phyloP scores from a whole-genome alignment of 2,329 filamentous ascomycete species.

The Xylaria sp. region DNA sequence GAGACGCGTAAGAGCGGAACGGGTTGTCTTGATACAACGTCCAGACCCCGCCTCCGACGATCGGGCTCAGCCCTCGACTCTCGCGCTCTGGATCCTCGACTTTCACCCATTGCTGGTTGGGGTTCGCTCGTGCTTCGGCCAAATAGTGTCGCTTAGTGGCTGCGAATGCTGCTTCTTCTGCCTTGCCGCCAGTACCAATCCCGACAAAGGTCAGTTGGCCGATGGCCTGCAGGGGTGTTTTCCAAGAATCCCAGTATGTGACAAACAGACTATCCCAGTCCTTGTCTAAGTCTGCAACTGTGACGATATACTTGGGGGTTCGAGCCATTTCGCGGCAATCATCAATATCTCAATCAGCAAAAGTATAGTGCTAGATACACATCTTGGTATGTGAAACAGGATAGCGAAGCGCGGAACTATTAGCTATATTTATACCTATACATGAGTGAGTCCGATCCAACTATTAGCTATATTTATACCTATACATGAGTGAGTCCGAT shows the following conservation, averaged over 20 bases:
- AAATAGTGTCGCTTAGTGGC: background rate
- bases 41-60: background rate
- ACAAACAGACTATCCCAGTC: background rate
- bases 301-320: background rate
- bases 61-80: background rate
- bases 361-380: too few relatives aligned
- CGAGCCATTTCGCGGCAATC: background rate
- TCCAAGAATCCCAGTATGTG: conserved; percentile 5
- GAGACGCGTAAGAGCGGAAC: background rate
- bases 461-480: background rate
- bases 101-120: background rate
- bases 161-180: background rate
- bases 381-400: background rate
- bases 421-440: background rate
- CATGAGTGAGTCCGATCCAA: too few relatives aligned
- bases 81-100: background rate
- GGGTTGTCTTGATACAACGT: conserved; percentile 2
- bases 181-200: background rate
- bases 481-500: background rate
- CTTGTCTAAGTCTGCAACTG: background rate
- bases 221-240: background rate
- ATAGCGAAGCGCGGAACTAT: background rate
- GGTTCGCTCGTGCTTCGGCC: background rate
- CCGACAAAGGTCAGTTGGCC: conserved; percentile 4
- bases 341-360: too few relatives aligned